These are phyloP conservation scores for Umbelopsis sp. DNA, from an alignment of 371 early-diverging fungal species.

Conservation along the genomic window DNA sequence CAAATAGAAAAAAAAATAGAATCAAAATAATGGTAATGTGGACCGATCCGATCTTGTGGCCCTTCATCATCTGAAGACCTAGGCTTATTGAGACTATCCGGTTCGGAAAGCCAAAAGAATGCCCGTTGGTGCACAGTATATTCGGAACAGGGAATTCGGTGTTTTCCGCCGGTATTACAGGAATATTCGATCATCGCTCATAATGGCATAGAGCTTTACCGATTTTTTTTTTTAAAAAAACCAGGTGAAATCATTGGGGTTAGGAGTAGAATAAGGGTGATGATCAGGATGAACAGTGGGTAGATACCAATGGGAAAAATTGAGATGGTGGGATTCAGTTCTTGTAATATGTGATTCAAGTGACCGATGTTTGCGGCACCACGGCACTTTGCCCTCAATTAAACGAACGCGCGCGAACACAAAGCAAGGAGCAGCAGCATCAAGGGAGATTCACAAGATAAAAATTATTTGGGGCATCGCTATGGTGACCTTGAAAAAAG, in stretches of 20 bases:
- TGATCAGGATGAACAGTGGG: too few relatives aligned
- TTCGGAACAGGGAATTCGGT: conserved; percentile 17
- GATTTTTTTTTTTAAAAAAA: too few relatives aligned
- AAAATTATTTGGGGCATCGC: not conserved
- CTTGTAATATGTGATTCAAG: too few relatives aligned
- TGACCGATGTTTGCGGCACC: too few relatives aligned
- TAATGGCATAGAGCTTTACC: not conserved
- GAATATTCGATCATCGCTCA: not conserved
- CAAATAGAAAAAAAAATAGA: not conserved
- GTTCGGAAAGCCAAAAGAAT: conserved; percentile 15
- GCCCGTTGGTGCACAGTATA: not conserved
- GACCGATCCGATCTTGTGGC: not conserved
- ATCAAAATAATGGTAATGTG: not conserved
- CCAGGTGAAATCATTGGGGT: not conserved
- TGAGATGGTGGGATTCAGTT: too few relatives aligned
- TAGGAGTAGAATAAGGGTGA: not conserved
- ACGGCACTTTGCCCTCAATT: too few relatives aligned
- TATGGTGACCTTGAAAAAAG: conserved; percentile 16
- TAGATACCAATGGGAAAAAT: too few relatives aligned
- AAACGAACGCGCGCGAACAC: too few relatives aligned
- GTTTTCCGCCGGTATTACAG: conserved; percentile 3
- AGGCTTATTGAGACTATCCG: not conserved
- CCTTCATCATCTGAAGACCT: not conserved
- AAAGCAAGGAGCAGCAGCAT: too few relatives aligned
- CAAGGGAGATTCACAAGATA: not conserved